Conservation (phyloP, 208 protist species). For the Acanthamoeba royreba region DNA sequence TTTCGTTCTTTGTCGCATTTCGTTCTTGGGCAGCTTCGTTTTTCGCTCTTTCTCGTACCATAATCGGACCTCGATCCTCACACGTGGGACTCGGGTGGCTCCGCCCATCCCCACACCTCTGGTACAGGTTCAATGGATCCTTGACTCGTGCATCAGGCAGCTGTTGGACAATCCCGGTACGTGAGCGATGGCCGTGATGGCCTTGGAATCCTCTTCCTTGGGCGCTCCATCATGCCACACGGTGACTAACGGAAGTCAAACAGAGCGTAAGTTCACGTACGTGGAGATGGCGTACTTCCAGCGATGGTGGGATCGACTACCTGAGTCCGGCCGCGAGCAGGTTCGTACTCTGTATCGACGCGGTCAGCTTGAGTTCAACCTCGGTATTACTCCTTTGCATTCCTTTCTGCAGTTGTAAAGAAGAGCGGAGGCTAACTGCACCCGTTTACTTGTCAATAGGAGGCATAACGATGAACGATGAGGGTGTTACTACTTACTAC, state of each 20-base stretch:
- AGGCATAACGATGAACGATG: background rate
- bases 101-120: background rate
- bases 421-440: background rate
- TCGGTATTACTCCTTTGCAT: background rate
- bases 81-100: background rate
- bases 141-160: background rate
- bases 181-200: background rate
- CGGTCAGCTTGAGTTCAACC: background rate
- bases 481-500: background rate
- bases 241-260: background rate
- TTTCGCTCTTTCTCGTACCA: background rate
- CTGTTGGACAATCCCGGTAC: background rate
- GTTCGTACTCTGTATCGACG: background rate
- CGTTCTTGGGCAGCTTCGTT: background rate
- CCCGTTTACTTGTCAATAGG: too few species aligned
- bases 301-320: background rate
- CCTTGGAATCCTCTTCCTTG: background rate
- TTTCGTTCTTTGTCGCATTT: background rate
- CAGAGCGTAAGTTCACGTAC: background rate
- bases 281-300: constrained; percentile 18
- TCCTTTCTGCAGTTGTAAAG: background rate
- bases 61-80: background rate
- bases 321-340: background rate
- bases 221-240: too few species aligned
- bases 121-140: background rate